Evolutionary conservation across 805 yeast species (phyloP), one percentile per base, ranked within the genome.

Genomic region (Yarrowia osloensis): DNA sequence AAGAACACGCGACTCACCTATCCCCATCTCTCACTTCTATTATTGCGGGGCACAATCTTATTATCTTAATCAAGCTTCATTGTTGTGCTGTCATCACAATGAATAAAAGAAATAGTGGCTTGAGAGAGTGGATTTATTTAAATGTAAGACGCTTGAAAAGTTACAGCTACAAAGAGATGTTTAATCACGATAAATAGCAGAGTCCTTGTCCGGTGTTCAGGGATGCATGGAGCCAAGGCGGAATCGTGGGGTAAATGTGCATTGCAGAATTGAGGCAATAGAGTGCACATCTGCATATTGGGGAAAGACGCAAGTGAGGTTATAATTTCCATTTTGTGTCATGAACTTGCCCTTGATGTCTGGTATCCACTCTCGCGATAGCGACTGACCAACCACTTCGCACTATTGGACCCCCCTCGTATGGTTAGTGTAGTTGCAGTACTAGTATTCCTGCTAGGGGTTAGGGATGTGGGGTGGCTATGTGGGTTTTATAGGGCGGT

Each of bases 221-320:
- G 54, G 55, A 33, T 33, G 57, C 40, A 50, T 31, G 37, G 39
- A 33, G 39, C 29, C 62, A 54, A 37, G 62, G 17, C 44, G 19
- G n/a, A 54, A 50, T 50, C 62, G 46, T 39, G 62, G 62, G 62
- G 62, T 54, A 54, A 54, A 26, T 54, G 46, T 37, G 46, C 62
- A 54, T 54, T 54, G 62, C 62, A 54, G 44, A 54, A 17, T 11
- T 24, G 46, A 12, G 33, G 62, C 62, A 37, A 6, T 33, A 24
- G n/a, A 26, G 33, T 26, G 62, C 31, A 28, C 31, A 4, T 24
- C 24, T 37, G 46, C 62, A 54, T 54, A 19, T 54, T 37, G 62
- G 62, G 62, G 62, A 26, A 54, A 26, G 62, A 54, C 9, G 31
- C 44, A 35, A 54, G 35, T 17, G 62, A 37, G 29, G 62, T 24